Conservation (phyloP, 2,329 filamentous ascomycete genomes). For the Aspergillus hiratsukae region DNA sequence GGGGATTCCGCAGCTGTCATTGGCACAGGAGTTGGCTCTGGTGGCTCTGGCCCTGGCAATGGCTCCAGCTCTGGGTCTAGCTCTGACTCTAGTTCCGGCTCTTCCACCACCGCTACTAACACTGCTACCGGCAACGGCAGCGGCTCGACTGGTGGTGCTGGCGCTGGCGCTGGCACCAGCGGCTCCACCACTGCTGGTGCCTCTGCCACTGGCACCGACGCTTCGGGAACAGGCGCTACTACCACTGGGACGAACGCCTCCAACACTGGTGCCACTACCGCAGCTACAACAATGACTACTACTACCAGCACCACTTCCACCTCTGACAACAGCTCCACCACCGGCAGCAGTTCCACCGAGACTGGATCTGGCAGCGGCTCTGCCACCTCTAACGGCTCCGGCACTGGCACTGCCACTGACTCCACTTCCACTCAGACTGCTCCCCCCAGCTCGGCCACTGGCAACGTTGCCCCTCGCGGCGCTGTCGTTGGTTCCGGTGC, state of each 20-base stretch:
- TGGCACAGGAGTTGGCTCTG: conserved; percentile 6
- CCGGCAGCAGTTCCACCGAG: conserved; percentile 4
- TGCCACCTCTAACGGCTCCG: conserved; percentile 11
- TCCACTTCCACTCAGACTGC: conserved; percentile 6
- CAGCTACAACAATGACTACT: not conserved
- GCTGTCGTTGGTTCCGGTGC: conserved; percentile 29
- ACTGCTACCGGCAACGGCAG: conserved; percentile 11
- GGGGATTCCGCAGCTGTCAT: conserved; percentile 10
- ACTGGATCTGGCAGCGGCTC: conserved; percentile 14
- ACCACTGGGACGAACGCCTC: conserved; percentile 5
- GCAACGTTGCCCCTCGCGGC: conserved; percentile 27
- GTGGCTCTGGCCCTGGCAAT: conserved; percentile 12
- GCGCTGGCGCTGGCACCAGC: not conserved
- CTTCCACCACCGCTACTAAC: conserved; percentile 16
- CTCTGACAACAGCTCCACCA: conserved; percentile 8
- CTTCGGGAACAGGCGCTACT: conserved; percentile 4
- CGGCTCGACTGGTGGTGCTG: conserved; percentile 14
- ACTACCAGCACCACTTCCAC: conserved; percentile 2
- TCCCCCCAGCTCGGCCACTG: conserved; percentile 12
- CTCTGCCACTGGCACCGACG: conserved; percentile 19
- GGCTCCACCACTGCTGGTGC: conserved; percentile 8
- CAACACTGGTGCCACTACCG: not conserved
- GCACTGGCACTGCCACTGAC: conserved; percentile 11
- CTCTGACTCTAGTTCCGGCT: conserved; percentile 5
- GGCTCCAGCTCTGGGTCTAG: conserved; percentile 6